Percentiles rank a stretch among this genome's conserved stretches.
These are phyloP conservation scores for Wickerhamiella spandovensis DNA, from an alignment of 805 yeast species.

Conservation along the genomic window DNA sequence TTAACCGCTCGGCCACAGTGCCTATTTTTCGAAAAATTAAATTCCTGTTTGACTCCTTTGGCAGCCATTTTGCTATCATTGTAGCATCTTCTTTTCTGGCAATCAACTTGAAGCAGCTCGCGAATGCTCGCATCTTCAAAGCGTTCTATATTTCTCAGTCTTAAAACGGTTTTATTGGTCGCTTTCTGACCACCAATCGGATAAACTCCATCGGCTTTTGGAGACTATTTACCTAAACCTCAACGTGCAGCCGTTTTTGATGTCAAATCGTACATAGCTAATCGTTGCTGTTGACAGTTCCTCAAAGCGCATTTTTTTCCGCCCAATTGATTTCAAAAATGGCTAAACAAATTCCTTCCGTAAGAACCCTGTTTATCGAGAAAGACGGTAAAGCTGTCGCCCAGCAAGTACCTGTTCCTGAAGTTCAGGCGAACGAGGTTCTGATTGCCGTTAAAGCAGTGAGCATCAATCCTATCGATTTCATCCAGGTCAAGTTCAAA, in stretches of 20 bases:
- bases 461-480: slow-evolving; percentile 59
- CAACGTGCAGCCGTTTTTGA: too few species aligned
- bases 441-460: slow-evolving; percentile 39
- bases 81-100: too few species aligned
- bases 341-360: not conserved
- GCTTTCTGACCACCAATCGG: too few species aligned
- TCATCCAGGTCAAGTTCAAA: slow-evolving; percentile 40
- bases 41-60: not conserved
- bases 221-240: not conserved
- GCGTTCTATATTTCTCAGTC: too few species aligned
- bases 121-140: too few species aligned
- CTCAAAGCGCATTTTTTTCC: not conserved
- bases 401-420: slow-evolving; percentile 10
- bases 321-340: not conserved
- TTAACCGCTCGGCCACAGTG: slow-evolving; percentile 16
- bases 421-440: slow-evolving; percentile 27
- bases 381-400: slow-evolving; percentile 10
- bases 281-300: not conserved
- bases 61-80: too few species aligned
- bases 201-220: not conserved
- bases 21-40: not conserved
- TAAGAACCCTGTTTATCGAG: slow-evolving; percentile 9
- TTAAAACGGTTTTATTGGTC: too few species aligned
- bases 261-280: not conserved
- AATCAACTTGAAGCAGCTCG: too few species aligned